Base-by-base conservation (phyloP, 1,284 basidiomycete species). In the Porogramme epimiltina region DNA sequence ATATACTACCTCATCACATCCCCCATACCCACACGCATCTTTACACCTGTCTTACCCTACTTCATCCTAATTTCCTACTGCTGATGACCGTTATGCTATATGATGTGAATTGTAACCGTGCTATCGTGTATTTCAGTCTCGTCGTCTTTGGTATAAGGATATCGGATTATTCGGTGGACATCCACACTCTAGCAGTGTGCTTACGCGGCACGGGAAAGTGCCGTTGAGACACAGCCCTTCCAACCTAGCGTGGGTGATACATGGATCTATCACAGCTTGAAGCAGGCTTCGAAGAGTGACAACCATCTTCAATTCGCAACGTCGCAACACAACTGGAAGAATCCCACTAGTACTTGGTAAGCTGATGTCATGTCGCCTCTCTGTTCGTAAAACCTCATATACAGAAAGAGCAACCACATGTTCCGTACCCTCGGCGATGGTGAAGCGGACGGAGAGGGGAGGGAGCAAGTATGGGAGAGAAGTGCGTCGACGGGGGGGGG, bases 381-480 rank as follows among this genome's bases (percentile, higher is more conserved):
- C 76, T 78, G 75, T 84, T 85, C 78, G 28, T 78, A 51, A 60
- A 55, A 63, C 75, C 66, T 55, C 76, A 72, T 78, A 80, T 77
- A 82, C 73, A 79, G 74, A 79, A 78, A 80, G 73, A 78, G 80
- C 79, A 75, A 73, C 72, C 70, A 72, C 70, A 69, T 66, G n/a
- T 70, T 75, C 74, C 77, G 77, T 63, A 61, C 57, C 59, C 62
- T 62, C 59, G 19, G 42, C 26, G 16, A 42, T 64, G 13, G 61
- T 55, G 57, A 46, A 61, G 64, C 51, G 49, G 60, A 63, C 60
- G 61, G 62, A 63, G 62, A 54, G 60, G 65, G 47, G 43, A 56
- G 55, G 49, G 54, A 50, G 57, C 47, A 60, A 54, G 48, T 26
- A 54, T n/a, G 55, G 47, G 53, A 51, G 58, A 59, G 55, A 60